These are phyloP conservation scores for Xylaria sp. DNA, from an alignment of 2,329 filamentous ascomycete species.

Conservation along the genomic window DNA sequence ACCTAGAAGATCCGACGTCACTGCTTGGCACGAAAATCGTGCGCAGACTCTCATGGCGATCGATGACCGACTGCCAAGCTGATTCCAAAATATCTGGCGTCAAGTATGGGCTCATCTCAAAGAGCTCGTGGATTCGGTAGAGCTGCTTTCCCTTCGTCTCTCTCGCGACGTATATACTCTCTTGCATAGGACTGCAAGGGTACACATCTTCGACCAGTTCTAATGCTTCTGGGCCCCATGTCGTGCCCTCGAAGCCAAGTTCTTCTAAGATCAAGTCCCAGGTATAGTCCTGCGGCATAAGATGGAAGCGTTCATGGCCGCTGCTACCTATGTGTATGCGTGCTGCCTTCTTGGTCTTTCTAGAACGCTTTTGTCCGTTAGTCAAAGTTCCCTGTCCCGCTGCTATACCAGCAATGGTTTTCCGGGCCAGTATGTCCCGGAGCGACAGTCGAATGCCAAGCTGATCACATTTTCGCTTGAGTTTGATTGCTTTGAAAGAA, in stretches of 20 bases:
- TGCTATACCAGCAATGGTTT: slow-evolving; percentile 18
- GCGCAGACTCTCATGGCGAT: slow-evolving; percentile 22
- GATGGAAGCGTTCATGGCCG: slow-evolving; percentile 11
- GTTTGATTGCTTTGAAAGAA: slow-evolving; percentile 26
- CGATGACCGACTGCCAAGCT: slow-evolving; percentile 23
- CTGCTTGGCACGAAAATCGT: slow-evolving; percentile 22
- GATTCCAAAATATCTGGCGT: slow-evolving; percentile 10
- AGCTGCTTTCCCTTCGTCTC: slow-evolving; percentile 25
- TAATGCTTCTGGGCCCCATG: slow-evolving; percentile 1
- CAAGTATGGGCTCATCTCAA: slow-evolving; percentile 13
- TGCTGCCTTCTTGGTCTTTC: not conserved
- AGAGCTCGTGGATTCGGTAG: slow-evolving; percentile 24
- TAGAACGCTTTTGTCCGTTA: not conserved
- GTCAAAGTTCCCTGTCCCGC: not conserved
- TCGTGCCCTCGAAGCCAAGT: slow-evolving; percentile 7
- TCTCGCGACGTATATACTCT: slow-evolving; percentile 21
- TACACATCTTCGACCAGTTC: slow-evolving; percentile 22
- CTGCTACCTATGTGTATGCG: not conserved
- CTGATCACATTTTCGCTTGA: slow-evolving; percentile 26
- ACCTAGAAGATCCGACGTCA: slow-evolving; percentile 15
- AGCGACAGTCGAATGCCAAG: slow-evolving; percentile 22
- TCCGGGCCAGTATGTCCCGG: slow-evolving; percentile 20
- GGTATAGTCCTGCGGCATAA: slow-evolving; percentile 17
- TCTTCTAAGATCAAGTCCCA: slow-evolving; percentile 21
- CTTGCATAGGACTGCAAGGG: slow-evolving; percentile 24